Evolutionary conservation across 192 early-diverging fungal species (phyloP), one percentile per base, ranked within the genome.

Genomic region (Coemansia sp.): DNA sequence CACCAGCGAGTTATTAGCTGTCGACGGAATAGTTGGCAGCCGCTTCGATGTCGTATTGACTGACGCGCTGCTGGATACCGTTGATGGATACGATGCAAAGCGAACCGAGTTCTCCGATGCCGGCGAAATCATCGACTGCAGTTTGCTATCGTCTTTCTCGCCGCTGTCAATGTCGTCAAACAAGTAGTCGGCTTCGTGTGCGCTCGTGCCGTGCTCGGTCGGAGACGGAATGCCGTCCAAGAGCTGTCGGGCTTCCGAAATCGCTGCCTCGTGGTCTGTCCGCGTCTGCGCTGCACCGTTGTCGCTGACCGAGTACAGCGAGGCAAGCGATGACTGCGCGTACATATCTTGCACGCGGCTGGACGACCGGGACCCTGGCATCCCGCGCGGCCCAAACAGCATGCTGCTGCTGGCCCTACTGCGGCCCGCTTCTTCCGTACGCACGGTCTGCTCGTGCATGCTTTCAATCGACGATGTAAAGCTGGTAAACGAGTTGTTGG

Each of bases 301-400:
- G 22, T 74, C 77, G 62, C 69, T 70, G n/a, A 59, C 51, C 17
- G 78, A 80, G 29, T 75, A 75, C 59, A 80, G 55, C n/a, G 78
- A 80, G 9, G 63, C 49, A 59, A 67, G 65, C 12, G 78, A 80
- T 9, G 78, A 75, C 10, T 66, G 68, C 2, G 56, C 70, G 0
- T 70, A 67, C 24, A 48, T 12, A 35, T 82, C 70, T 38, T 66
- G 60, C 9, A 25, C 55, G 21, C 70, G 73, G 48, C 70, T 75
- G 3, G 69, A 69, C 6, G 73, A 61, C 1, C 79, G 66, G 27
- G 70, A 72, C 0, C 51, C 57, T n/a, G 79, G 79, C 79, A 82
- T 82, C 7, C 63, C 74, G n/a, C 79, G 79, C 19, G 79, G 79
- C 0, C 79, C 79, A 73, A 76, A 73, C 45, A 82, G 38, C 79